These are phyloP conservation scores for Penicillium brevicompactum DNA, from an alignment of 2,329 filamentous ascomycete species.

Conservation along the genomic window DNA sequence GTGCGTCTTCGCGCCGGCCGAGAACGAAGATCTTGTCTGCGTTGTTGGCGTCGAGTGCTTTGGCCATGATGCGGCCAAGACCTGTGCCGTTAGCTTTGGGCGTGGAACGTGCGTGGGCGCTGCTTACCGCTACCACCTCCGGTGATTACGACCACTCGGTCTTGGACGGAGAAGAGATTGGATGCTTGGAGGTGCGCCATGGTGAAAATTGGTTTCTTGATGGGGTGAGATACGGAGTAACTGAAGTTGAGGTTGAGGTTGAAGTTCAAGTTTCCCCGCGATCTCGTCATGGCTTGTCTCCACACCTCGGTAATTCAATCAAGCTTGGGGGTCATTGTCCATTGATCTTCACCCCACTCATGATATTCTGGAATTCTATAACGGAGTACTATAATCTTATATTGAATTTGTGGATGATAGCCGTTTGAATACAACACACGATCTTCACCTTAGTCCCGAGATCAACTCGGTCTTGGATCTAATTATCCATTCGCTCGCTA, in stretches of 20 bases:
- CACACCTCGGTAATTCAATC: background rate
- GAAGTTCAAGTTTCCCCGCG: background rate
- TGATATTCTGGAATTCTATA: too few species aligned
- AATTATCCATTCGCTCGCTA: too few species aligned
- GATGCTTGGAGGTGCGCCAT: slow-evolving; percentile 37
- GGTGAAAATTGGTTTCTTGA: background rate
- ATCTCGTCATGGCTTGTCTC: background rate
- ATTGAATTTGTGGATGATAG: too few species aligned
- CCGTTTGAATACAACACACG: too few species aligned
- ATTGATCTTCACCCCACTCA: background rate
- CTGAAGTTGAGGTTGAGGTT: background rate
- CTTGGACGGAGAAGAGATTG: slow-evolving; percentile 54
- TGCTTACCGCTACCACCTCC: slow-evolving; percentile 54
- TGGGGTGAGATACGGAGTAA: background rate
- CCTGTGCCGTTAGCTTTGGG: slow-evolving; percentile 25
- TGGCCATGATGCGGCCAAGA: slow-evolving; percentile 49
- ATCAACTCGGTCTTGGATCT: too few species aligned
- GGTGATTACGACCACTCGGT: slow-evolving; percentile 56
- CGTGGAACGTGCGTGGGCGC: background rate
- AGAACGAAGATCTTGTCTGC: slow-evolving; percentile 58
- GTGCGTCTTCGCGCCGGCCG: slow-evolving; percentile 50
- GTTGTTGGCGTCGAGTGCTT: slow-evolving; percentile 49
- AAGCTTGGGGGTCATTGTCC: too few species aligned
- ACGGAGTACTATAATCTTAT: too few species aligned
- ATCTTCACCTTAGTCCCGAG: too few species aligned